phyloP scores from a whole-genome alignment of 495 filamentous ascomycete genomes.

The Penicillium soppii region DNA sequence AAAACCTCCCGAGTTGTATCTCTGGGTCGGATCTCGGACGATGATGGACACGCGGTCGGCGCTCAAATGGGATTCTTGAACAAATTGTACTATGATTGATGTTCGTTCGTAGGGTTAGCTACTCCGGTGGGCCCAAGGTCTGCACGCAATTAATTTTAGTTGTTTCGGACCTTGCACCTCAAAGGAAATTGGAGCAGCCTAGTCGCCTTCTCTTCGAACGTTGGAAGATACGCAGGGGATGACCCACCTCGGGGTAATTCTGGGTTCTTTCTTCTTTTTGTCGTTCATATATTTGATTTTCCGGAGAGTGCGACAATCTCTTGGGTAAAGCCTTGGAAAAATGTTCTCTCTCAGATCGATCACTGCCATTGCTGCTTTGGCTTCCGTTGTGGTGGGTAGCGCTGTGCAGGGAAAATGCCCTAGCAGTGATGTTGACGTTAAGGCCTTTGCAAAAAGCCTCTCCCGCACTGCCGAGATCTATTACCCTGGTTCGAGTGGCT shows the following conservation, averaged over 20 bases:
- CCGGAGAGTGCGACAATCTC: not conserved
- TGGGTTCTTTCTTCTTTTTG: not conserved
- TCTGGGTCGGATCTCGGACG: not conserved
- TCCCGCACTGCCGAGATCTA: constrained; percentile 45
- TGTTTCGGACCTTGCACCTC: not conserved
- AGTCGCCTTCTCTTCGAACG: not conserved
- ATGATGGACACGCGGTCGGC: not conserved
- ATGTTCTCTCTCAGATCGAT: not conserved
- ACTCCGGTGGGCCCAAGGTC: not conserved
- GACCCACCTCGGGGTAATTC: not conserved
- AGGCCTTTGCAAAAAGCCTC: constrained; percentile 28
- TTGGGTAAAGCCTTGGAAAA: not conserved
- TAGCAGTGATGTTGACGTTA: constrained; percentile 6
- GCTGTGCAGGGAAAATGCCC: constrained; percentile 1
- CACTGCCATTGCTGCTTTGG: constrained; percentile 18
- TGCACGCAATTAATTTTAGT: not conserved
- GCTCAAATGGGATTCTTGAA: not conserved
- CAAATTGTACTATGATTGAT: not conserved
- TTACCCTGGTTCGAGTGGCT: constrained; percentile 40
- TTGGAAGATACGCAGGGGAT: not conserved
- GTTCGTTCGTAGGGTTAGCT: not conserved
- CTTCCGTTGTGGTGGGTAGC: constrained; percentile 5
- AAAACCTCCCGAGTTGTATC: constrained; percentile 1
- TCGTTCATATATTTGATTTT: not conserved
- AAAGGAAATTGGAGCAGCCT: not conserved